Base-by-base conservation (phyloP, 23 red algal genomes). In the Cyanidium caldarium region DNA sequence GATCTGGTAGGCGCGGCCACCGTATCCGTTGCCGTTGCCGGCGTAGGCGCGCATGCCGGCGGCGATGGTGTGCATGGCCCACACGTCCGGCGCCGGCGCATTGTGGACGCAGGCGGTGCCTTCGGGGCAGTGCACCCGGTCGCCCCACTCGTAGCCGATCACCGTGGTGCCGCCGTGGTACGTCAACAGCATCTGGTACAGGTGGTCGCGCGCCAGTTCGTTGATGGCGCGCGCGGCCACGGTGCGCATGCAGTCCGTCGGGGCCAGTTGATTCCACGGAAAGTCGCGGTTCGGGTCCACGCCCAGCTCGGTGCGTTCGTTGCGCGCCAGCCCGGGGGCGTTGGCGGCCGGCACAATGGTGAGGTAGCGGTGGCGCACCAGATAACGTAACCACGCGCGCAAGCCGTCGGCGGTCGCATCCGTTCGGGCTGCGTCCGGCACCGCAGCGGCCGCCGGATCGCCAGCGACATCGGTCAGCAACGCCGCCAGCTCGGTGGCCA, bases 61-160 rank as follows among this genome's bases (percentile, higher is more conserved):
- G 2, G 74, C 79, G 14, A 96, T 74, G 28, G 79, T 73, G 1
- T 72, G 44, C 91, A 96, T 88, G 17, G 72, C 37, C 19, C 42
- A 42, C 26, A 57, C 65, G 44, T 96, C 91, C 17, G 91, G 91
- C 2, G 84, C 81, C 21, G 77, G 66, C 20, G 67, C 70, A 21
- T 71, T 58, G 5, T 33, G 3, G 28, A 14, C 25, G 21, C 36
- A 0, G 40, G 36, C 13, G 2, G 20, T 1, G 15, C 40, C 34
- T 19, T 34, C 46, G 2, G 43, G 35, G 68, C 91, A 96, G 65
- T 96, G 91, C 7, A 30, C 57, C 38, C 34, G 46, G 76, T 96
- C 91, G 37, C 91, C 91, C 91, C 91, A 96, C 66, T 96, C 91
- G 68, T 96, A 96, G 26, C 83, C 83, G 80, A 96, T 68, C 30